Conservation (phyloP, 148 eudicot genomes). For the Rhododendron mucronatum region DNA sequence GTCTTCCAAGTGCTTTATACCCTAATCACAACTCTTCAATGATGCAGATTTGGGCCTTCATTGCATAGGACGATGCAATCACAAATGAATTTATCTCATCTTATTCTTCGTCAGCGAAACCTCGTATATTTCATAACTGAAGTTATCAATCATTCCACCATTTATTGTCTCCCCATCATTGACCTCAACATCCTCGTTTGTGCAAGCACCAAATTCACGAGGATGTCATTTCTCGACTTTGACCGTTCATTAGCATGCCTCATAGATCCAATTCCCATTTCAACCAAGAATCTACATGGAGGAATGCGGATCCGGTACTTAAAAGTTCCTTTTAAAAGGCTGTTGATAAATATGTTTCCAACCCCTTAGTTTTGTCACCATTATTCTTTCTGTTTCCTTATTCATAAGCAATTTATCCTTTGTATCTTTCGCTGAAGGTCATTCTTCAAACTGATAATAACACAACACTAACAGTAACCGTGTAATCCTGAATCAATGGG, state of each 20-base stretch:
- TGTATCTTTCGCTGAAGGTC: background rate
- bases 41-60: background rate
- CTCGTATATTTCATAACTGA: background rate
- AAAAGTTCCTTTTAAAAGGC: background rate
- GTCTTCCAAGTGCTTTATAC: background rate
- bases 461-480: background rate
- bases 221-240: background rate
- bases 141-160: background rate
- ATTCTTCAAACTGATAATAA: background rate
- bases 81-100: background rate
- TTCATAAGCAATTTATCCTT: background rate
- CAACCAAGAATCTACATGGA: background rate
- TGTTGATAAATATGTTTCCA: background rate
- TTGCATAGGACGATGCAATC: background rate
- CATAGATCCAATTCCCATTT: background rate
- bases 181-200: background rate
- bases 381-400: background rate
- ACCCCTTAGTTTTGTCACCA: background rate
- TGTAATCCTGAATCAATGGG: background rate
- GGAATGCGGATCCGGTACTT: background rate
- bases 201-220: background rate
- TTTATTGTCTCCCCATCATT: background rate
- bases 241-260: background rate
- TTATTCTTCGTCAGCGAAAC: background rate
- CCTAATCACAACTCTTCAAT: background rate